Base-by-base conservation (phyloP, 306 rosid species). In the Urtica urens region DNA sequence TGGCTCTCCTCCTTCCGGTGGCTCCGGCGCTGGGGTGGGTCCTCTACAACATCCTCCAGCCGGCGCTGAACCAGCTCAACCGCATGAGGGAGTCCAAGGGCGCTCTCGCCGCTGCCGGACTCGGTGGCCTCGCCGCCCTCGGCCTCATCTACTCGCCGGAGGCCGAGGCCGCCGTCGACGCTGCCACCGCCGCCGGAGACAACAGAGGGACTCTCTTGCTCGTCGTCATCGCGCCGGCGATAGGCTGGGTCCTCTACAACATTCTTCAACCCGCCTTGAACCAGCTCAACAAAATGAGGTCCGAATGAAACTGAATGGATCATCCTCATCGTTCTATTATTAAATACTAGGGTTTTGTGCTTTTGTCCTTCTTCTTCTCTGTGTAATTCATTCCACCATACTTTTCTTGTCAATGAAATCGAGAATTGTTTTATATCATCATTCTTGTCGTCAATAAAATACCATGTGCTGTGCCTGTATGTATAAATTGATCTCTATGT, bases 21-120 rank as follows among this genome's bases (percentile, higher is more conserved):
- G 28, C 79, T 29, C 95, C 94, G 4, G 94, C 95, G 31, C 59
- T 84, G n/a, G 95, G 71, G 1, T 90, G 97, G 97, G 97, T 90
- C 21, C 72, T 90, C 8, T 90, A 70, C 72, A 90, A 90, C 80
- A 90, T 90, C 47, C 59, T 81, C 28, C 97, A 84, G 65, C 95
- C 94, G 0, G 86, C 95, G 6, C 74, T 88, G 28, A 88, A 88
- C 73, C 97, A 88, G 55, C 3, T 88, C 30, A 66, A 81, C 71
- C 74, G 82, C 16, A 88, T 84, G 97, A 54, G 74, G 0, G 79
- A 56, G 71, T 26, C 40, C 18, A 84, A 65, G 29, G 86, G 90
- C 7, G n/a, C n/a, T n/a, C n/a, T n/a, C n/a, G 57, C 84, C 56
- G 49, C 81, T 11, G n/a, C 72, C 0, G 84, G 86, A 53, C 56